phyloP scores from a whole-genome alignment of 208 protist species.

The Acanthamoeba healyi region DNA sequence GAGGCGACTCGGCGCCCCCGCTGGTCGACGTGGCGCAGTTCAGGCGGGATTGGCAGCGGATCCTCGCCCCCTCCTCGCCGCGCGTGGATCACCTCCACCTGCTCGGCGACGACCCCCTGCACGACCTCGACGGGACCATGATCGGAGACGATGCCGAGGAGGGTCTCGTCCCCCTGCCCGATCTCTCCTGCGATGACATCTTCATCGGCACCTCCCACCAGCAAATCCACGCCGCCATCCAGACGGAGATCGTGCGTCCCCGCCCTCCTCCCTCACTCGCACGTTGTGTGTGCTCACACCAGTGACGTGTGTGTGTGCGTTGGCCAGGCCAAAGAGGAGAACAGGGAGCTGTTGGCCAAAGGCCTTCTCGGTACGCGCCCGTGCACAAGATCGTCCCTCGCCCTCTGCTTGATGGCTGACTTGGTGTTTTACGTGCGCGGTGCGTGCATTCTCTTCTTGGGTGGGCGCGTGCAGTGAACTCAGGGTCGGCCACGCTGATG shows the following conservation, averaged over 20 bases:
- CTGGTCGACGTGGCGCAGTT: neutral
- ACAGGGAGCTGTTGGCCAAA: neutral
- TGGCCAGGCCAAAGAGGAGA: neutral
- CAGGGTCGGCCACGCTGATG: neutral
- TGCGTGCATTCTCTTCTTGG: no score
- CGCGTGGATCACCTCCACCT: neutral
- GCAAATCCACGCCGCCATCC: slow-evolving; percentile 59
- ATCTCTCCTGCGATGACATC: slow-evolving; percentile 24
- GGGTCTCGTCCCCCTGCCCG: neutral
- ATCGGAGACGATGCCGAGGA: neutral
- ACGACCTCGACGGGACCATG: neutral
- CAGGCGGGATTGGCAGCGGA: neutral
- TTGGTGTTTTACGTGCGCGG: no score
- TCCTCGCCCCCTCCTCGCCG: neutral
- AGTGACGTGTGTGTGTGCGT: no score
- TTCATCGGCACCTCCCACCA: neutral
- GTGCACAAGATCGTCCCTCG: no score
- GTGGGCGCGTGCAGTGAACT: neutral
- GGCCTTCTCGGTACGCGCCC: neutral
- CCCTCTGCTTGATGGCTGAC: no score
- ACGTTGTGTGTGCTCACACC: no score
- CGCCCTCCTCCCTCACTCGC: no score
- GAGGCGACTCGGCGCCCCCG: neutral
- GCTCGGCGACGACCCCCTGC: neutral
- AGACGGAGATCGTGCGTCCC: neutral